Percentiles rank a stretch among this genome's conserved stretches.
Conservation (phyloP, 495 filamentous ascomycete species). For the Durotheca rogersii region DNA sequence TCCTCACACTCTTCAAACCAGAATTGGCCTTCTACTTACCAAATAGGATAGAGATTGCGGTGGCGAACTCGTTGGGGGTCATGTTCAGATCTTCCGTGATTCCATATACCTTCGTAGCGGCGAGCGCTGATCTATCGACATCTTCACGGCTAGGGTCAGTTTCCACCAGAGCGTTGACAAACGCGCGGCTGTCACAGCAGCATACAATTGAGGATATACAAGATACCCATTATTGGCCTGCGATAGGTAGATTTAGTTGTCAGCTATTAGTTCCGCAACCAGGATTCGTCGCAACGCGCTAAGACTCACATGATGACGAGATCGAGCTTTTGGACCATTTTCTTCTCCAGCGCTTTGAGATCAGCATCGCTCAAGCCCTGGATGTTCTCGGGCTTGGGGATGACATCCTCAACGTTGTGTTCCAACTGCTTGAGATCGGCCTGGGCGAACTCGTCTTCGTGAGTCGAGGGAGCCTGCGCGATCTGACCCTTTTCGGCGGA, state of each 20-base stretch:
- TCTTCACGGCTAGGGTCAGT: neutral
- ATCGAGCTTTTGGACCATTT: constrained; percentile 47
- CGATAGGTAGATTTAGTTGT: neutral
- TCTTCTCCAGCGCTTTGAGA: constrained; percentile 33
- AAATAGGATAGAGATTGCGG: neutral
- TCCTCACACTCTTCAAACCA: no score
- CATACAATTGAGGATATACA: constrained; percentile 11
- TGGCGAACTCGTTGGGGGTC: constrained; percentile 2
- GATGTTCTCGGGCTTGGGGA: constrained; percentile 33
- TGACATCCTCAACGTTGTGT: neutral
- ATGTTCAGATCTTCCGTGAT: constrained; percentile 8
- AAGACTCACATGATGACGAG: constrained; percentile 41
- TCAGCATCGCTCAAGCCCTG: constrained; percentile 35
- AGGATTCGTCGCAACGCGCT: neutral
- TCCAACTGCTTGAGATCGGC: neutral
- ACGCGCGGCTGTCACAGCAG: neutral
- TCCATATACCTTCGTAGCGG: constrained; percentile 1
- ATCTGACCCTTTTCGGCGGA: neutral
- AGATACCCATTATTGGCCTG: constrained; percentile 5
- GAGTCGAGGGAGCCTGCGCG: neutral
- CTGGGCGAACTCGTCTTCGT: constrained; percentile 1
- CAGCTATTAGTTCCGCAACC: neutral
- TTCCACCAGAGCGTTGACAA: neutral
- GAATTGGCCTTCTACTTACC: no score
- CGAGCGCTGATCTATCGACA: neutral